Base-by-base conservation (phyloP, 768 basidiomycete genomes). In the Mycena latifolia region DNA sequence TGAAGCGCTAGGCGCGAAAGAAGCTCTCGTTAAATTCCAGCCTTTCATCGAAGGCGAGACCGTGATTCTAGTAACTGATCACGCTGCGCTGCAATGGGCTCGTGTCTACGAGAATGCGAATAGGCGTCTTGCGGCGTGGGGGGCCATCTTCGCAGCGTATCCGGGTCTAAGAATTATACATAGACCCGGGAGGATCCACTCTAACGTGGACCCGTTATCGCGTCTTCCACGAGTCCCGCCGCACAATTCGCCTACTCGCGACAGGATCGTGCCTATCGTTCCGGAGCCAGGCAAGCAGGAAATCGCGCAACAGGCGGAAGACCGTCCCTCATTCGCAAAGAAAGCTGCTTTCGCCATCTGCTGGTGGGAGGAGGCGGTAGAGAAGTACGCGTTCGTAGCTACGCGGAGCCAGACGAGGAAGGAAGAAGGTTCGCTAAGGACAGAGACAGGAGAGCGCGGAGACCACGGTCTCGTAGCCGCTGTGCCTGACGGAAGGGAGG, bases 181-280 rank as follows among this genome's bases (percentile, higher is more conserved):
- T 43, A 47, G 75, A 8, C 61, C 77, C 14, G 76, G 77, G 4
- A 22, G 69, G 17, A 63, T 74, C 1, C 77, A 77, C 50, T 77
- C 73, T 4, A 45, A 45, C 12, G 43, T 45, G n/a, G n/a, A 45
- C 12, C 43, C n/a, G 20, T 12, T 45, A 4, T 45, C 43, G 5
- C 20, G n/a, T 3, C 22, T 45, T 6, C 43, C 43, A 22, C 43
- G n/a, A 4, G 43, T 45, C 5, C 43, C 43, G 43, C 43, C n/a
- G n/a, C 43, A 45, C 11, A 11, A 45, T 22, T 45, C 43, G n/a
- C 43, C 43, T 45, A 22, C 12, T n/a, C 22, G 18, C 5, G 43
- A 45, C 12, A 7, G 3, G 14, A n/a, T 22, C 5, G 12, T 9
- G 15, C 18, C 43, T 6, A 45, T 45, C 5, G 43, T 45, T 22